Evolutionary conservation across 768 basidiomycete genomes (phyloP).

Genomic region (Collybiopsis confluens): DNA sequence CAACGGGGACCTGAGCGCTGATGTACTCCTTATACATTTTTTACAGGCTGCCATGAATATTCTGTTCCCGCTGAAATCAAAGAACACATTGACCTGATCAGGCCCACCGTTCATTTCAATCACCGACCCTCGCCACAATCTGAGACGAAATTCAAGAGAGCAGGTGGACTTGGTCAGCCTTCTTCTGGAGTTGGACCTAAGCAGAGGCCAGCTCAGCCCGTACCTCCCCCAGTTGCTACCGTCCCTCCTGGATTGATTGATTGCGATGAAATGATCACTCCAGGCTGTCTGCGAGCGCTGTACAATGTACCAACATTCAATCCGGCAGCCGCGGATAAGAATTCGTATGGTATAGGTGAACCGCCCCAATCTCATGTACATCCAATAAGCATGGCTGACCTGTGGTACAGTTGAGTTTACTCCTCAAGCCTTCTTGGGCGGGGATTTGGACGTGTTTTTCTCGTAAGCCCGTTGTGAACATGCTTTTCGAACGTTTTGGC

Average conservation of each 20-base stretch:
- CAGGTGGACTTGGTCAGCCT: conserved; percentile 17
- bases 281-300: conserved; percentile 34
- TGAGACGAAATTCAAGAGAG: conserved; percentile 8
- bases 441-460: conserved; percentile 26
- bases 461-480: not conserved
- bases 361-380: not conserved
- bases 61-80: conserved; percentile 33
- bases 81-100: conserved; percentile 39
- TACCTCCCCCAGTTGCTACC: not conserved
- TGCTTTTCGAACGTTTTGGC: not conserved
- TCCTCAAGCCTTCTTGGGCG: conserved; percentile 30
- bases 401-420: conserved; percentile 32
- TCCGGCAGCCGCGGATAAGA: conserved; percentile 22
- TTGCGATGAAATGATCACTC: conserved; percentile 35
- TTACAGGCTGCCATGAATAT: conserved; percentile 33
- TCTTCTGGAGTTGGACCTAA: conserved; percentile 7
- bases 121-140: conserved; percentile 11
- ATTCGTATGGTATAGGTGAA: conserved; percentile 36
- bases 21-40: not conserved
- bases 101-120: conserved; percentile 40
- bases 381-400: not conserved
- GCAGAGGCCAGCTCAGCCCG: conserved; percentile 14
- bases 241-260: conserved; percentile 15
- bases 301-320: conserved; percentile 30
- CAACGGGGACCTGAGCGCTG: not conserved